Percentiles rank a stretch among this genome's conserved stretches.
Evolutionary conservation across 768 basidiomycete genomes (phyloP).

Genomic region (Arthromyces matolae): DNA sequence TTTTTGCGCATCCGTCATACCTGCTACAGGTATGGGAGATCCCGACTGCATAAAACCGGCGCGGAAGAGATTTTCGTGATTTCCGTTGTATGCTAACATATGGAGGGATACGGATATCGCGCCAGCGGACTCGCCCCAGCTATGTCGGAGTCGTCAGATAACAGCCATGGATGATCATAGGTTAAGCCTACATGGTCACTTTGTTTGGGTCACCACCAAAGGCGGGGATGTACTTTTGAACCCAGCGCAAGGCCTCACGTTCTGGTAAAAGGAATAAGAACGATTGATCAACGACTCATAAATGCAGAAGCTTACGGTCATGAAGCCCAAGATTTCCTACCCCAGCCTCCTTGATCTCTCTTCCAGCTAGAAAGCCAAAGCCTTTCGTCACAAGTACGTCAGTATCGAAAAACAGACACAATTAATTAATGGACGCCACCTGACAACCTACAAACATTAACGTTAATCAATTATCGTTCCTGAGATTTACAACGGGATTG

Average conservation of each 20-base stretch:
- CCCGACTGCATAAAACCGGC: constrained; percentile 52
- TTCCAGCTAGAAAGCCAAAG: constrained; percentile 49
- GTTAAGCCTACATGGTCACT: constrained; percentile 58
- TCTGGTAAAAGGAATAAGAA: constrained; percentile 33
- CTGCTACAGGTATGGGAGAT: constrained; percentile 40
- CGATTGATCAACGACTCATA: neutral
- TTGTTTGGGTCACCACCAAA: constrained; percentile 66
- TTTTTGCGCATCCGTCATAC: constrained; percentile 40
- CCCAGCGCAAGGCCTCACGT: constrained; percentile 57
- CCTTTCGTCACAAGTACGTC: constrained; percentile 21
- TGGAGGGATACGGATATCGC: constrained; percentile 51
- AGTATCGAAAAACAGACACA: neutral
- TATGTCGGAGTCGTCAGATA: constrained; percentile 5
- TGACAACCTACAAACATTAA: neutral
- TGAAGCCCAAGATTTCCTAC: constrained; percentile 64
- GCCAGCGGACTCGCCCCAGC: constrained; percentile 45
- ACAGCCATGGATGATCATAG: too few relatives aligned
- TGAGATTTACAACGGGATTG: neutral
- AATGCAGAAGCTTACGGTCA: constrained; percentile 42
- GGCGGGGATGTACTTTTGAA: constrained; percentile 57
- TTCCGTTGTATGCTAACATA: constrained; percentile 44
- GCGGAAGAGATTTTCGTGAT: constrained; percentile 44
- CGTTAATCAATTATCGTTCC: neutral
- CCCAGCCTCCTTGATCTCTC: constrained; percentile 48
- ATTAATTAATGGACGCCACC: neutral